Evolutionary conservation across 148 eudicot genomes (phyloP).

Genomic region (Chenopodium album): DNA sequence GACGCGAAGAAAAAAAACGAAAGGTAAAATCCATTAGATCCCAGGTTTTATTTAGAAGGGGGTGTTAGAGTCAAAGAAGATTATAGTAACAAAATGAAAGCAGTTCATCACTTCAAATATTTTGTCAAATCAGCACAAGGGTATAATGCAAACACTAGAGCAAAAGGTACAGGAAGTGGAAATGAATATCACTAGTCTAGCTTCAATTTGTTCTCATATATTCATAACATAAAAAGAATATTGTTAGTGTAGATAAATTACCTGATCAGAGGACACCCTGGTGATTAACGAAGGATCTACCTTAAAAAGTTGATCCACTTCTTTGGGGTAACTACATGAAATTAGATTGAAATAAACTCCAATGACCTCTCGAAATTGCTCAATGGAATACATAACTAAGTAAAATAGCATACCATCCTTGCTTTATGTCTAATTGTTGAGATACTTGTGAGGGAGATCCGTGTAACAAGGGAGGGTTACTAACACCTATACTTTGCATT

Average conservation of each 20-base stretch:
- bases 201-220: background rate
- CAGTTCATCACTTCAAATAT: background rate
- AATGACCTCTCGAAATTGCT: background rate
- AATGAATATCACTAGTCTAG: background rate
- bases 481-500: conserved; percentile 21
- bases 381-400: background rate
- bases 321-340: conserved; percentile 34
- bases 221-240: background rate
- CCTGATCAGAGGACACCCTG: conserved; percentile 64
- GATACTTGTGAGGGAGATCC: conserved; percentile 30
- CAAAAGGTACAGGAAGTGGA: background rate
- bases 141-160: background rate
- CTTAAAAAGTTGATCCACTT: conserved; percentile 25
- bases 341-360: background rate
- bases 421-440: conserved; percentile 24
- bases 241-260: conserved; percentile 7
- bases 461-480: conserved; percentile 27
- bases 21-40: no score
- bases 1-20: no score
- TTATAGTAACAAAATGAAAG: background rate
- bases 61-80: no score
- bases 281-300: conserved; percentile 36
- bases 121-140: background rate
- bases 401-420: conserved; percentile 27
- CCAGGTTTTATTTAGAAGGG: no score